A percentile compares a stretch with the other conserved stretches of the same genome.
Conservation (phyloP, 2,329 filamentous ascomycete genomes). For the Verticillium klebahnii region DNA sequence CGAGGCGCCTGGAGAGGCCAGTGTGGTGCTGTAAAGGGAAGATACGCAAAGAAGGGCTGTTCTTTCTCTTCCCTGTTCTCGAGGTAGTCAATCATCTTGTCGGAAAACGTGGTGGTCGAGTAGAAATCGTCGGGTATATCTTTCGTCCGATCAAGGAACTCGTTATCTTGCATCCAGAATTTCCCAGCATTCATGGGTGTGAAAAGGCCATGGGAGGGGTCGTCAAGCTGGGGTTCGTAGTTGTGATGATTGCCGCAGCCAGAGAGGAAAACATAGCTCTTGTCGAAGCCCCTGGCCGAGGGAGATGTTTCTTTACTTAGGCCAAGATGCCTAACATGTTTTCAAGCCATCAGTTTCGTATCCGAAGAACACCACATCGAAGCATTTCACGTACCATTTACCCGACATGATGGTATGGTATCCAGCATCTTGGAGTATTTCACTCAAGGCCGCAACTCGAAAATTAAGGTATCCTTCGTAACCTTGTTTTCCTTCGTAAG, state of each 20-base stretch:
- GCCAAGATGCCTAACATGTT: slow-evolving; percentile 26
- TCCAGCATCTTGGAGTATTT: slow-evolving; percentile 22
- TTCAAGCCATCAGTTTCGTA: neutral
- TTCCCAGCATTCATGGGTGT: slow-evolving; percentile 2
- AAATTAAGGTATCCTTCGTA: slow-evolving; percentile 27
- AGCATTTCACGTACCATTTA: slow-evolving; percentile 20
- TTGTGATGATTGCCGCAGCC: slow-evolving; percentile 48
- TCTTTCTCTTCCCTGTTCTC: slow-evolving; percentile 31
- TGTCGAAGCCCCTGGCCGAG: slow-evolving; percentile 33
- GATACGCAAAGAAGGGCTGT: slow-evolving; percentile 41
- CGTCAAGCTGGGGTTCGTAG: slow-evolving; percentile 37
- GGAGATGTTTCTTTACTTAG: slow-evolving; percentile 25
- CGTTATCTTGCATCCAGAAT: slow-evolving; percentile 38
- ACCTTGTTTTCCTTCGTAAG: slow-evolving; percentile 16
- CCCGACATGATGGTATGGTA: slow-evolving; percentile 25
- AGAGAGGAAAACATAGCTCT: slow-evolving; percentile 34
- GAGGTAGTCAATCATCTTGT: slow-evolving; percentile 36
- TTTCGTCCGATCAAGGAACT: slow-evolving; percentile 28
- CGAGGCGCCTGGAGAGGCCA: slow-evolving; percentile 47
- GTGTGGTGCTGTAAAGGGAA: slow-evolving; percentile 45
- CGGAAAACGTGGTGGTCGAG: slow-evolving; percentile 36
- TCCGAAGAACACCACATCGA: neutral
- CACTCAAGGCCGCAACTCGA: slow-evolving; percentile 20
- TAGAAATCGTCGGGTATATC: slow-evolving; percentile 39
- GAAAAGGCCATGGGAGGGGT: slow-evolving; percentile 4